Percentiles rank a stretch among this genome's conserved stretches.
Evolutionary conservation across 2,329 filamentous ascomycete species (phyloP).

Genomic region (Ceratocystis smalleyi): DNA sequence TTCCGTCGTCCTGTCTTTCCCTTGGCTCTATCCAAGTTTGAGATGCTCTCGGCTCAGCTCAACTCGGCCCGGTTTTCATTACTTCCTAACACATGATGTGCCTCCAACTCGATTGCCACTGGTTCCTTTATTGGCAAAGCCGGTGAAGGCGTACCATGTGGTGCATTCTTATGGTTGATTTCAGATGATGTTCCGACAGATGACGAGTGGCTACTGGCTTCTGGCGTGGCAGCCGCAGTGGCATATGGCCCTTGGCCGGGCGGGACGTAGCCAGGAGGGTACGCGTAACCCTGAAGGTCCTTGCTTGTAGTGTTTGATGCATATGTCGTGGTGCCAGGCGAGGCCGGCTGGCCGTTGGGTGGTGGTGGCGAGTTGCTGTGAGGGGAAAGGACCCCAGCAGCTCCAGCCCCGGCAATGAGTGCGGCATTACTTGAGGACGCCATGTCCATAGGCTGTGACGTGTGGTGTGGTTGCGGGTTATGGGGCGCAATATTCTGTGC

Average conservation of each 20-base stretch:
- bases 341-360: background rate
- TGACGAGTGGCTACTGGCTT: background rate
- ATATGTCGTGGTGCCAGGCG: background rate
- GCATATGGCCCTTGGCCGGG: constrained; percentile 22
- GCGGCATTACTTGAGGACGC: background rate
- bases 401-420: background rate
- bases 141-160: constrained; percentile 10
- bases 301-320: constrained; percentile 18
- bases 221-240: constrained; percentile 4
- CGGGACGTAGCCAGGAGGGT: constrained; percentile 20
- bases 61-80: constrained; percentile 25
- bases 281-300: constrained; percentile 19
- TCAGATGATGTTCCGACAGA: background rate
- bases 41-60: background rate
- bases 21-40: background rate
- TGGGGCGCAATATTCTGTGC: background rate
- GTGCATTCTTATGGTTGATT: background rate
- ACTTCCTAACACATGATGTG: constrained; percentile 22
- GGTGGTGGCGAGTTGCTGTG: background rate
- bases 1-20: background rate
- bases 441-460: background rate
- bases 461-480: background rate
- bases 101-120: constrained; percentile 21
- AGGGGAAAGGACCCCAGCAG: background rate
- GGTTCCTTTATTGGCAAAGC: background rate